Base-by-base conservation (phyloP, 2,329 filamentous ascomycete species). In the Curvularia spicifera region DNA sequence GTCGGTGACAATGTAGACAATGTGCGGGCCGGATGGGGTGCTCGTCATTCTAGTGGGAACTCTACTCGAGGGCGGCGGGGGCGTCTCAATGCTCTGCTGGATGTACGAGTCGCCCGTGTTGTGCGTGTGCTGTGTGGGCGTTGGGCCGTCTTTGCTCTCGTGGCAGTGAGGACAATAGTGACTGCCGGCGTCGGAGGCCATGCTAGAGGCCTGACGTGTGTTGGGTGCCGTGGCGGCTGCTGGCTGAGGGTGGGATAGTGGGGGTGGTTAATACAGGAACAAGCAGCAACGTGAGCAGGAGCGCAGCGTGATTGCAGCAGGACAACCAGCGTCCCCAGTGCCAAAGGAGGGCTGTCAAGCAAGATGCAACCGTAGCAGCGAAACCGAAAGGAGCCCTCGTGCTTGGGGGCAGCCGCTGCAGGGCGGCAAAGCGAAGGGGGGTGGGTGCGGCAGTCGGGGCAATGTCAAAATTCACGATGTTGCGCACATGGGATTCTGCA, bases 1-100 rank as follows among this genome's bases (percentile, higher is more conserved):
- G 40, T 70, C 67, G 49, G 57, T 63, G 13, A 70, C 67, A 47
- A 70, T 66, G 57, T 68, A 70, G 20, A 70, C 51, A 35, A 42
- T 51, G 45, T 51, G 53, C 29, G 52, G 56, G 35, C 52, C 60
- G 15, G 24, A 51, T 8, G 28, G 29, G 9, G 33, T 22, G 46
- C 33, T 44, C 10, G 29, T 44, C 40, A 50, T 31, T 24, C 42
- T 43, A 12, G 45, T 55, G 29, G 35, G 43, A 9, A 45, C 43
- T 46, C 42, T 52, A 13, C 46, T 42, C 35, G 37, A 57, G 2
- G 53, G 55, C 8, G 55, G 55, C 15, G 51, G 51, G 13, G 55
- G 45, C 7, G 35, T 40, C 48, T 51, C 51, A 18, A 52, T 59
- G 39, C 55, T 59, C 52, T 58, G 58, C 9, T 61, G 59, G 13